Percentiles rank a stretch among this genome's conserved stretches.
Evolutionary conservation across 176 grass and related monocot species (phyloP).

Genomic region (Phoenix dactylifera): DNA sequence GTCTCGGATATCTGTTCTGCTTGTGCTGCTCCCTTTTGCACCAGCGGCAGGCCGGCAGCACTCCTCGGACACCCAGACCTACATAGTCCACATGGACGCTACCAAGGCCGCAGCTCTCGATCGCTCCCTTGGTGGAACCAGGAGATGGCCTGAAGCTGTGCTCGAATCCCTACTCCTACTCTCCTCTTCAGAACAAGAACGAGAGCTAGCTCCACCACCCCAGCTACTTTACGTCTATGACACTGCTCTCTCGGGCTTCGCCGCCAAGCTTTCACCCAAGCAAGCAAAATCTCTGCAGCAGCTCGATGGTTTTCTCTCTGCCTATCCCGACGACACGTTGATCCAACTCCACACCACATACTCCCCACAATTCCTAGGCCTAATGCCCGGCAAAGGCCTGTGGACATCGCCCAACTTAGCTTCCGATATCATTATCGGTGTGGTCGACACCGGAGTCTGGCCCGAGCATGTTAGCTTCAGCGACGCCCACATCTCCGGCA

Average conservation of each 20-base stretch:
- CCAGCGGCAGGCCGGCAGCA: too few relatives aligned
- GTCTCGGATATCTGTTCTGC: too few relatives aligned
- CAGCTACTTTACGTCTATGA: background rate
- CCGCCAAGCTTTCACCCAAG: conserved; percentile 3
- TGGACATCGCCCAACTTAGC: conserved; percentile 1
- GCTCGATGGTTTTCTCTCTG: conserved; percentile 5
- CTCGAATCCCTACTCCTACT: background rate
- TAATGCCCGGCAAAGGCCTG: conserved; percentile 1
- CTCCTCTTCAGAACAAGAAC: background rate
- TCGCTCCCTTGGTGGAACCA: background rate
- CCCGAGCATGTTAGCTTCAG: conserved; percentile 8
- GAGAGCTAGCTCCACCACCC: background rate
- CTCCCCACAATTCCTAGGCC: conserved; percentile 7
- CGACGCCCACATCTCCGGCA: background rate
- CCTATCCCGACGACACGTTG: background rate
- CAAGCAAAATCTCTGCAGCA: background rate
- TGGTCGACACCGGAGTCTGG: conserved; percentile 11
- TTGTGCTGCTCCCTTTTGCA: too few relatives aligned
- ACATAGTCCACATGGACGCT: conserved; percentile 5
- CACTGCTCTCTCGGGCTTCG: conserved; percentile 11
- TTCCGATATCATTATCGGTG: conserved; percentile 1
- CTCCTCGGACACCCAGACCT: background rate
- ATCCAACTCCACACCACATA: conserved; percentile 9
- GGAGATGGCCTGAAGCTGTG: background rate
- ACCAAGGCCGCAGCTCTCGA: background rate